Base-by-base conservation (phyloP, 1,139 yeast species). In the Pichia sp. region DNA sequence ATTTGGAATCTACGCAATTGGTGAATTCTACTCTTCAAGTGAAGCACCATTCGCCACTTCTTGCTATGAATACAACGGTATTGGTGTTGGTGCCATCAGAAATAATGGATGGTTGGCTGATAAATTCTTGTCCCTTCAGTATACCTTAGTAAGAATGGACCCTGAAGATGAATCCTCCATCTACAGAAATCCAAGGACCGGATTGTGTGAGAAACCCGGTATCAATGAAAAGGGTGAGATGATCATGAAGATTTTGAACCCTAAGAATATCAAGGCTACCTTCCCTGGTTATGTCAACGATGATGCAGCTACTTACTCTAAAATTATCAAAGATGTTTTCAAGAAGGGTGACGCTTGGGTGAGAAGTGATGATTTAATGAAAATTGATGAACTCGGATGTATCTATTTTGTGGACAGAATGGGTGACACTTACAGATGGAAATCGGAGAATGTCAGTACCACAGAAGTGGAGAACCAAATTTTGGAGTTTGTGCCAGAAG, bases 371-470 rank as follows among this genome's bases (percentile, higher is more conserved):
- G 98, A 91, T 57, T 66, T 91, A 49, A 66, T 88, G 53, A 74
- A 66, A 49, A 64, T 68, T 56, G 96, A 87, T 56, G 65, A 65
- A 23, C 72, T 80, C 47, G 83, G 87, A 1, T 64, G 81, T 49
- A 66, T 83, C 52, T 86, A 82, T 60, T 91, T 91, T 59, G 87
- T 86, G 33, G 98, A 88, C 62, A 67, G 98, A 53, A 64, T 88
- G 55, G 98, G 98, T 27, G 98, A 91, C 56, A 88, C 97, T 0
- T 91, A 83, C 66, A 72, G 98, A 49, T 91, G 97, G 97, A 88
- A 87, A 62, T 83, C 94, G 3, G 98, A 91, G 62, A 88, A 91
- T 60, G 96, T 91, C 24, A 78, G 93, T 22, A 87, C 97, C 9
- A 79, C 88, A 30, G 96, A 91, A 60, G 96, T 91, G 28, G 97